Evolutionary conservation across 768 basidiomycete species (phyloP), one percentile per base, ranked within the genome.

Genomic region (Boletus reticuloceps): DNA sequence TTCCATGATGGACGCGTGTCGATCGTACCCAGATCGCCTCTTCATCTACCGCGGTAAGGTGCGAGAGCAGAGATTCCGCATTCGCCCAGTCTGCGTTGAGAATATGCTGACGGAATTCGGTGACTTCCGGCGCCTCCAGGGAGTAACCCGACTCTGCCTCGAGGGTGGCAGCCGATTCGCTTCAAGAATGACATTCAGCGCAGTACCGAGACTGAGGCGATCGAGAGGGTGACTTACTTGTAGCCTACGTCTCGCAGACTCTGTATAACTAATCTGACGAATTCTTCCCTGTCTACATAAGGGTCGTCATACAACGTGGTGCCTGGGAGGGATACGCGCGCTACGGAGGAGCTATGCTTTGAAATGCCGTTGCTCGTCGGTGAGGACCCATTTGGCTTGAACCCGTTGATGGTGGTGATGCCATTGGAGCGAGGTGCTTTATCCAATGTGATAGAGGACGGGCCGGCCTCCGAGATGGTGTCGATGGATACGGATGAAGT

Each of bases 101-200:
- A 53, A 98, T 84, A 65, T 87, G 84, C 48, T 83, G 80, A 60
- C 91, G 80, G 68, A 98, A 95, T 54, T 88, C 82, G 4, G 86
- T 77, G 6, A 95, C 92, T 57, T 88, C 80, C 16, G 82, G 74
- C 20, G 84, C 78, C 67, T 97, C 94, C 75, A 95, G 82, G 38
- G 83, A 76, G 72, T 91, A 96, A 7, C 94, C 95, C 9, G 94
- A 97, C 73, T 98, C 94, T 6, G 87, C 89, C 73, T 97, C 93
- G 50, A 98, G 79, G 2, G 88, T 89, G 17, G 86, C 82, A 25
- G 94, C 94, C 25, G 92, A 88, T 76, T 94, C 89, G 56, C 94
- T 98, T 65, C 55, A 62, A 31, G 54, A 44, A 40, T 41, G 10
- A 13, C 20, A 13, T 56, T 69, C 41, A 61, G 56, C 54, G 39